Conservation (phyloP, 495 filamentous ascomycete genomes). For the Daldinia decipiens region DNA sequence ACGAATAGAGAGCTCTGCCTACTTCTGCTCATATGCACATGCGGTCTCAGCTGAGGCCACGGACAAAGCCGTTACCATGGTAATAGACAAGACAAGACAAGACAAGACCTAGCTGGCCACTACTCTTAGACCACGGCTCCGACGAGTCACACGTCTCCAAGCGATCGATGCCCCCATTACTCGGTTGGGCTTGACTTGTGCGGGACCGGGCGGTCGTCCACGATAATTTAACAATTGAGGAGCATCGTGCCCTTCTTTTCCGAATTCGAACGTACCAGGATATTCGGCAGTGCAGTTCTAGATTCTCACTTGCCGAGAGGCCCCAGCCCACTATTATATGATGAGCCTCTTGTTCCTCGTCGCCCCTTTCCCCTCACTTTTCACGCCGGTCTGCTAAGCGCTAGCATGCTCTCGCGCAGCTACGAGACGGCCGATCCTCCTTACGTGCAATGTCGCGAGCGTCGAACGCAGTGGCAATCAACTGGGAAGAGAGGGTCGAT, state of each 20-base stretch:
- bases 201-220: conserved; percentile 36
- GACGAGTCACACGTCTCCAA: conserved; percentile 29
- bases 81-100: conserved; percentile 23
- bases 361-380: conserved; percentile 34
- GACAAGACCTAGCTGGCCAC: conserved; percentile 23
- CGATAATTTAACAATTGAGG: conserved; percentile 13
- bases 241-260: conserved; percentile 35
- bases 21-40: conserved; percentile 30
- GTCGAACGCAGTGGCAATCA: conserved; percentile 27
- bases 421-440: conserved; percentile 33
- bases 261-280: conserved; percentile 30
- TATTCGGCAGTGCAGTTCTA: conserved; percentile 39
- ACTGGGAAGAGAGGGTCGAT: conserved; percentile 9
- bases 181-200: conserved; percentile 34
- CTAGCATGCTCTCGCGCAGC: conserved; percentile 24
- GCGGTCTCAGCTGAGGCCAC: conserved; percentile 39
- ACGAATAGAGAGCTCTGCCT: conserved; percentile 34
- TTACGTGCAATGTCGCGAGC: conserved; percentile 16
- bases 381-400: conserved; percentile 29
- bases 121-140: conserved; percentile 19
- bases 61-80: conserved; percentile 31
- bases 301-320: conserved; percentile 41
- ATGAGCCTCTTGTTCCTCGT: conserved; percentile 27
- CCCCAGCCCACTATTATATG: conserved; percentile 32
- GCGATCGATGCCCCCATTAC: conserved; percentile 42